These are phyloP conservation scores for Cercophora scortea DNA, from an alignment of 495 filamentous ascomycete genomes.

Conservation along the genomic window DNA sequence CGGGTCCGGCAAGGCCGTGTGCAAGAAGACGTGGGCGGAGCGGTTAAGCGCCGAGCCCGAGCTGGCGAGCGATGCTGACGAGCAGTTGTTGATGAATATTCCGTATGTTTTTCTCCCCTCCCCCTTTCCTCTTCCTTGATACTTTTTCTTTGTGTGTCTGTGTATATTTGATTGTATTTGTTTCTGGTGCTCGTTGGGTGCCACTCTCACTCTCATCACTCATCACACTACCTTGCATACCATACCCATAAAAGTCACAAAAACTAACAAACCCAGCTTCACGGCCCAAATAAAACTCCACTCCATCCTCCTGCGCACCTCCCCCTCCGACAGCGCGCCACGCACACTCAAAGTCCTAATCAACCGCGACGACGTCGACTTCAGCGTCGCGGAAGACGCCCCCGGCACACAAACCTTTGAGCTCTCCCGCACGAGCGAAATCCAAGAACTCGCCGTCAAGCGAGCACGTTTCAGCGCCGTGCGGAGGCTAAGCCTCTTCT, in stretches of 20 bases:
- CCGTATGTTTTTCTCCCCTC: slow-evolving; percentile 54
- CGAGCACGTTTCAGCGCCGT: slow-evolving; percentile 81
- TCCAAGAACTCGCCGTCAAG: slow-evolving; percentile 77
- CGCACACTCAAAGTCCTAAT: slow-evolving; percentile 73
- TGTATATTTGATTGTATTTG: not conserved
- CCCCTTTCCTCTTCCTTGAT: slow-evolving; percentile 2
- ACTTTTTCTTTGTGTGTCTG: not conserved
- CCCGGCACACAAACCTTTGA: slow-evolving; percentile 68
- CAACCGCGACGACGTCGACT: slow-evolving; percentile 84
- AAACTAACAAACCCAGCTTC: slow-evolving; percentile 51
- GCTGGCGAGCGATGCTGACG: slow-evolving; percentile 78
- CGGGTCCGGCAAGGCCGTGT: slow-evolving; percentile 62
- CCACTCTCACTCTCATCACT: not conserved
- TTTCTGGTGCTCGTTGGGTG: not conserved
- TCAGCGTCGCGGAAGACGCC: slow-evolving; percentile 60
- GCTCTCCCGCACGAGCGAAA: slow-evolving; percentile 67
- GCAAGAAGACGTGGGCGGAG: slow-evolving; percentile 88
- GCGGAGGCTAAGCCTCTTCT: slow-evolving; percentile 70
- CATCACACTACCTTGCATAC: no score
- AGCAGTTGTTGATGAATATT: slow-evolving; percentile 85
- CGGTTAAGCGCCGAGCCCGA: slow-evolving; percentile 62
- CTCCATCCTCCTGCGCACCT: slow-evolving; percentile 74
- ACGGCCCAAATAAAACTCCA: slow-evolving; percentile 89
- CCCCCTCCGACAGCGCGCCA: slow-evolving; percentile 62
- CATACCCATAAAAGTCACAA: no score